These are phyloP conservation scores for Aspergillus campestris DNA, from an alignment of 495 filamentous ascomycete genomes.

Conservation along the genomic window DNA sequence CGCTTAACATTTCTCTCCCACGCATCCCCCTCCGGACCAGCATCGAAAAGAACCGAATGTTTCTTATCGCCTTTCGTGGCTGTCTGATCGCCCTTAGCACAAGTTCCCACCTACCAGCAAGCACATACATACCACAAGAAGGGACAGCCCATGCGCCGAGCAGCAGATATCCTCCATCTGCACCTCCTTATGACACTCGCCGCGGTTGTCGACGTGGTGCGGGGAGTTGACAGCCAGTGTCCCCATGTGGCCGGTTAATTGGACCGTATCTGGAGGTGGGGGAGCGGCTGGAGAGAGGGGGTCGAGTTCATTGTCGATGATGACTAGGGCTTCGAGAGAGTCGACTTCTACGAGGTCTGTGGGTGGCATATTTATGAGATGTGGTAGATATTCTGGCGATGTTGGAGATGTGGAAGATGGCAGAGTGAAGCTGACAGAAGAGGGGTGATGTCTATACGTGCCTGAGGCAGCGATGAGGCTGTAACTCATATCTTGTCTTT, in stretches of 20 bases:
- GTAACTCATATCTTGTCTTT: too few species aligned
- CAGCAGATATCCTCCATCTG: conserved; percentile 52
- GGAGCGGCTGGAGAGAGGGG: conserved; percentile 40
- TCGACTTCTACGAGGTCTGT: conserved; percentile 37
- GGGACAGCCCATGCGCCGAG: conserved; percentile 50
- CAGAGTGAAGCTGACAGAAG: too few species aligned
- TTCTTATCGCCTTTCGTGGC: conserved; percentile 42
- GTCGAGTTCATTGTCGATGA: conserved; percentile 53
- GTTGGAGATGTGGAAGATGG: too few species aligned
- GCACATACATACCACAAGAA: conserved; percentile 38
- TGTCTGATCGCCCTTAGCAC: too few species aligned
- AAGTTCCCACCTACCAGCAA: neutral
- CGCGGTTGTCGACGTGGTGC: conserved; percentile 27
- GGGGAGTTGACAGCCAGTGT: conserved; percentile 25
- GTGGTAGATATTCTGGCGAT: too few species aligned
- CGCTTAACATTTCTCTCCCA: conserved; percentile 49
- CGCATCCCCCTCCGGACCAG: conserved; percentile 47
- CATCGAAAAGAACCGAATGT: conserved; percentile 52
- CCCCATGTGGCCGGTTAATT: conserved; percentile 34
- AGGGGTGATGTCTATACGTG: too few species aligned
- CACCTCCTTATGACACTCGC: conserved; percentile 37
- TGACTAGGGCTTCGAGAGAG: conserved; percentile 37
- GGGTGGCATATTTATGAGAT: neutral
- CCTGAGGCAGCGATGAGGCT: too few species aligned
- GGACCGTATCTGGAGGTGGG: conserved; percentile 33